Evolutionary conservation across 2,329 filamentous ascomycete genomes (phyloP).

Genomic region (Colletotrichum tabaci): DNA sequence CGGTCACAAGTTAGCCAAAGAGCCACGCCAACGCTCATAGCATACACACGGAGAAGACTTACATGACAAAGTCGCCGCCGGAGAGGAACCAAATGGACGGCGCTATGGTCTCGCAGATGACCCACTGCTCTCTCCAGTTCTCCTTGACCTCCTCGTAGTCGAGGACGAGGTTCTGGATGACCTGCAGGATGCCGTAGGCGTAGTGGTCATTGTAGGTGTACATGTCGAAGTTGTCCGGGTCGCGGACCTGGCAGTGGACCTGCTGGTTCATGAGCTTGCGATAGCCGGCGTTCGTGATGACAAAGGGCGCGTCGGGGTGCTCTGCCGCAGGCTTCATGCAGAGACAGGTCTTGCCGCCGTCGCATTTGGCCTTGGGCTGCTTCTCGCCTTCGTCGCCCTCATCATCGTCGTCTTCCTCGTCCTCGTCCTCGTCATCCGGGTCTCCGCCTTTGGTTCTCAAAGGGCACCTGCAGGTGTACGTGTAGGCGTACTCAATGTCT

Average conservation of each 20-base stretch:
- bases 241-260: constrained; percentile 24
- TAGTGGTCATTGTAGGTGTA: constrained; percentile 60
- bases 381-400: constrained; percentile 34
- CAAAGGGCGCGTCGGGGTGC: constrained; percentile 38
- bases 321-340: constrained; percentile 42
- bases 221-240: constrained; percentile 58
- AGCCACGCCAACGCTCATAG: background rate
- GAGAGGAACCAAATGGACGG: constrained; percentile 48
- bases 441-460: constrained; percentile 40
- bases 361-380: constrained; percentile 40
- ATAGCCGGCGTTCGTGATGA: constrained; percentile 38
- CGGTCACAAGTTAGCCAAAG: background rate
- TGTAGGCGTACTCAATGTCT: constrained; percentile 48
- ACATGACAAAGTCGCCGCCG: constrained; percentile 26
- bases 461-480: constrained; percentile 49
- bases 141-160: constrained; percentile 54
- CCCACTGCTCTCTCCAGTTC: constrained; percentile 57
- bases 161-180: constrained; percentile 59
- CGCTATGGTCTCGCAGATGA: constrained; percentile 55
- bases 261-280: constrained; percentile 34
- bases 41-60: background rate
- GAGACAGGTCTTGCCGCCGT: constrained; percentile 42
- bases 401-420: constrained; percentile 25
- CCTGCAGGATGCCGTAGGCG: constrained; percentile 58
- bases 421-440: constrained; percentile 43